Evolutionary conservation across 345 rosid species (phyloP).

Genomic region (Eutrema japonicum): DNA sequence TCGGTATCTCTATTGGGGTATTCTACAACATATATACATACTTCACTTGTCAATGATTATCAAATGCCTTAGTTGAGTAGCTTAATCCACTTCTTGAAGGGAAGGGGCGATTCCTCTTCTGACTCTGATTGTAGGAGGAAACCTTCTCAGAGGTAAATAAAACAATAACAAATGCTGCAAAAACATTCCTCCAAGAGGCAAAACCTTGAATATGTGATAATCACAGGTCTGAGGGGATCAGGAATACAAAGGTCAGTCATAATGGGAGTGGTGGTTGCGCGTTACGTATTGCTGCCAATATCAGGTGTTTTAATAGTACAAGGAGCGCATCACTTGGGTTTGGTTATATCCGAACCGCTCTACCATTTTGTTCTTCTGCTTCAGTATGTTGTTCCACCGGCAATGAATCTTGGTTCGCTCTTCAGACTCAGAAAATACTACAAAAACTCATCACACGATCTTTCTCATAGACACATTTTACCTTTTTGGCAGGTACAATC

Average conservation of each 20-base stretch:
- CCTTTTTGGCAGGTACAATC: constrained; percentile 54
- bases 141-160: constrained; percentile 61
- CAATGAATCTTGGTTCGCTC: constrained; percentile 70
- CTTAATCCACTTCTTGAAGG: constrained; percentile 43
- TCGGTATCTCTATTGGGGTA: constrained; percentile 65
- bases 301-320: constrained; percentile 55
- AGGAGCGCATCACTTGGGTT: constrained; percentile 54
- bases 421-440: constrained; percentile 6
- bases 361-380: constrained; percentile 65
- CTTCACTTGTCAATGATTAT: not conserved
- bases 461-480: not conserved
- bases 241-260: constrained; percentile 48
- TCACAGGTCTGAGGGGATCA: constrained; percentile 58
- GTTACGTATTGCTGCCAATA: constrained; percentile 62
- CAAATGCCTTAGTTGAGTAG: constrained; percentile 14
- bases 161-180: not conserved
- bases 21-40: constrained; percentile 21
- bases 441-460: constrained; percentile 44
- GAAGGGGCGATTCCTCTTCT: constrained; percentile 70
- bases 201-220: not conserved
- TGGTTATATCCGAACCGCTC: constrained; percentile 59
- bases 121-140: constrained; percentile 69
- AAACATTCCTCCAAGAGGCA: not conserved
- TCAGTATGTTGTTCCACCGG: constrained; percentile 75
- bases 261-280: constrained; percentile 53